Conservation (phyloP, 306 rosid species). For the Crotalaria pallida region DNA sequence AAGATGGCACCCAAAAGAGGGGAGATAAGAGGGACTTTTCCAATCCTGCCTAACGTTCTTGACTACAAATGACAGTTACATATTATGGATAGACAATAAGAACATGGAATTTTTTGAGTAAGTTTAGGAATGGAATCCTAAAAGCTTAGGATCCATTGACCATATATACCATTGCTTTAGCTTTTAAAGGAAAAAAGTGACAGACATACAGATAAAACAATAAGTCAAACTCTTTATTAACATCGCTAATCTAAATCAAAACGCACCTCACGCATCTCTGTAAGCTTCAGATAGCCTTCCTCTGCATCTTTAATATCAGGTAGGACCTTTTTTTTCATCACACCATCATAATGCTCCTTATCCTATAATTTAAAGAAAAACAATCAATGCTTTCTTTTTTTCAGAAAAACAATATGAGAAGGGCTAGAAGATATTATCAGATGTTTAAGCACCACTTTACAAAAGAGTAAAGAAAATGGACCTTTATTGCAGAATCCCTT, state of each 20-base stretch:
- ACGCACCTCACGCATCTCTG: constrained; percentile 51
- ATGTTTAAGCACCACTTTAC: not conserved
- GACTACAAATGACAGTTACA: not conserved
- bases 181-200: not conserved
- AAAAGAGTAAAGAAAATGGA: constrained; percentile 9
- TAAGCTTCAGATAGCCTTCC: constrained; percentile 35
- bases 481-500: constrained; percentile 47
- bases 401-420: not conserved
- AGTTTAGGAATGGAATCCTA: not conserved
- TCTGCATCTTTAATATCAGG: constrained; percentile 56
- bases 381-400: not conserved
- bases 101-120: not conserved
- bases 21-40: not conserved
- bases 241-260: constrained; percentile 10
- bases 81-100: not conserved
- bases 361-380: constrained; percentile 32
- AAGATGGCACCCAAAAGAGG: not conserved
- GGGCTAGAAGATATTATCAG: not conserved
- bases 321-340: constrained; percentile 63
- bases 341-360: constrained; percentile 57
- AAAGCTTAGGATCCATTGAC: not conserved
- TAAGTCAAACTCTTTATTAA: constrained; percentile 10
- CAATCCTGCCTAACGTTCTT: not conserved
- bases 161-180: not conserved
- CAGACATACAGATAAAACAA: not conserved